A percentile compares a stretch with the other conserved stretches of the same genome.
These are phyloP conservation scores for Eucalyptus camaldulensis DNA, from an alignment of 345 rosid species.

Conservation along the genomic window DNA sequence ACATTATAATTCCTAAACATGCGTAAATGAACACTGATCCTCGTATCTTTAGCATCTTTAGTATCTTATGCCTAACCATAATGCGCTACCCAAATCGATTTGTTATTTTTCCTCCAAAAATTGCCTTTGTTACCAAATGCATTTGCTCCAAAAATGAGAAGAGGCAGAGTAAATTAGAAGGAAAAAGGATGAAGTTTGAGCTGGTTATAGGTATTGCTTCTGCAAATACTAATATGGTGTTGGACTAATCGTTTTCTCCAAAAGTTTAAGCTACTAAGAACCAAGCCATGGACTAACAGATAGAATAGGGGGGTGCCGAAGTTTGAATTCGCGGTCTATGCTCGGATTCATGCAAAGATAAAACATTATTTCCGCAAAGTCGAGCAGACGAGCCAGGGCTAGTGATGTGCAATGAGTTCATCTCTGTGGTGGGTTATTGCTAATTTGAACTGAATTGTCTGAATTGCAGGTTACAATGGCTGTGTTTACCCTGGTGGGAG, in stretches of 20 bases:
- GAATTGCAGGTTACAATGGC: neutral
- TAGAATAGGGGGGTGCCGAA: neutral
- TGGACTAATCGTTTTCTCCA: neutral
- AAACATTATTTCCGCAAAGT: accelerated
- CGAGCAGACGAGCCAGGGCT: neutral
- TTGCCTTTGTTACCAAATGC: neutral
- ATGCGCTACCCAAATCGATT: too few species aligned
- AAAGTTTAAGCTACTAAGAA: neutral
- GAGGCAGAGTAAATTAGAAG: too few species aligned
- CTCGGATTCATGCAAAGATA: neutral
- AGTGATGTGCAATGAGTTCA: neutral
- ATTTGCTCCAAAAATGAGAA: neutral
- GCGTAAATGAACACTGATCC: neutral
- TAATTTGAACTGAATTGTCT: neutral
- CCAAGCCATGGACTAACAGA: neutral
- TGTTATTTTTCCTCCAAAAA: too few species aligned
- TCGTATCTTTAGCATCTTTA: neutral
- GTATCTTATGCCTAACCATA: neutral
- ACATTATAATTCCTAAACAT: neutral
- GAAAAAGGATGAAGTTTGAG: neutral
- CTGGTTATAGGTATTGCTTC: neutral
- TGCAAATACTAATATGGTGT: neutral
- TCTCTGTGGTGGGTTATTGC: neutral
- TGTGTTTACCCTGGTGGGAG: neutral
- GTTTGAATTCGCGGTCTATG: neutral